phyloP scores from a whole-genome alignment of 2,329 filamentous ascomycete species.

The Shiraia sp. region DNA sequence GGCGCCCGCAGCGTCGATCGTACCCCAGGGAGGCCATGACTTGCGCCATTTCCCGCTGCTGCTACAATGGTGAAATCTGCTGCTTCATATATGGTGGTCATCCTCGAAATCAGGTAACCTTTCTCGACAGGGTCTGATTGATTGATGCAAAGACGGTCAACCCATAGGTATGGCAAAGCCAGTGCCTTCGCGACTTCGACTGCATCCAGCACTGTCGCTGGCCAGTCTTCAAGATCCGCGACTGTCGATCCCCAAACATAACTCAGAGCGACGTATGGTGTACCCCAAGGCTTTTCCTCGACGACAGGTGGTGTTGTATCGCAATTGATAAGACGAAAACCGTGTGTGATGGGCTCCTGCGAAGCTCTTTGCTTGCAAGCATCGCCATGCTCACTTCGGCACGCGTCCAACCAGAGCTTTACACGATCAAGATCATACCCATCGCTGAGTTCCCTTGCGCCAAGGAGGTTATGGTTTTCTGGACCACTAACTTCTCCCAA shows the following conservation, averaged over 20 bases:
- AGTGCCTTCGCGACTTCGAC: conserved; percentile 6
- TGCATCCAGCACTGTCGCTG: conserved; percentile 10
- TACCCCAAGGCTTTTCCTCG: conserved; percentile 11
- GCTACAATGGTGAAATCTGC: conserved; percentile 16
- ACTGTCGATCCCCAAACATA: conserved; percentile 16
- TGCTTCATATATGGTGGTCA: conserved; percentile 14
- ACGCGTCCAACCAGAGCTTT: conserved; percentile 6
- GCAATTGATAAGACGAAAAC: conserved; percentile 15
- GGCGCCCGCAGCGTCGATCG: conserved; percentile 4
- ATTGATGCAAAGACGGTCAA: conserved; percentile 12
- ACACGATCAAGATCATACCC: conserved; percentile 3
- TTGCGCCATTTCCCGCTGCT: conserved; percentile 6
- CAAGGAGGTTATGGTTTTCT: conserved; percentile 1
- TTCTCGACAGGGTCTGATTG: conserved; percentile 6
- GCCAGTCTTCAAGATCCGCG: conserved; percentile 3
- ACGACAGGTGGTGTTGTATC: conserved; percentile 3
- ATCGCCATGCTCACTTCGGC: conserved; percentile 4
- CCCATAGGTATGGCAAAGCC: conserved; percentile 9
- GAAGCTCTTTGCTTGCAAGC: conserved; percentile 7
- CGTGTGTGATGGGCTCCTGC: conserved; percentile 5
- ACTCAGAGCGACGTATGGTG: conserved; percentile 13
- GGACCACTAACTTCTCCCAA: neutral
- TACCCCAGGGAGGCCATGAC: conserved; percentile 10
- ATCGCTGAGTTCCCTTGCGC: conserved; percentile 1
- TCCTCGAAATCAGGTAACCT: conserved; percentile 9